Evolutionary conservation across 1,139 yeast species (phyloP).

Genomic region (Sporopachydermia cereana): DNA sequence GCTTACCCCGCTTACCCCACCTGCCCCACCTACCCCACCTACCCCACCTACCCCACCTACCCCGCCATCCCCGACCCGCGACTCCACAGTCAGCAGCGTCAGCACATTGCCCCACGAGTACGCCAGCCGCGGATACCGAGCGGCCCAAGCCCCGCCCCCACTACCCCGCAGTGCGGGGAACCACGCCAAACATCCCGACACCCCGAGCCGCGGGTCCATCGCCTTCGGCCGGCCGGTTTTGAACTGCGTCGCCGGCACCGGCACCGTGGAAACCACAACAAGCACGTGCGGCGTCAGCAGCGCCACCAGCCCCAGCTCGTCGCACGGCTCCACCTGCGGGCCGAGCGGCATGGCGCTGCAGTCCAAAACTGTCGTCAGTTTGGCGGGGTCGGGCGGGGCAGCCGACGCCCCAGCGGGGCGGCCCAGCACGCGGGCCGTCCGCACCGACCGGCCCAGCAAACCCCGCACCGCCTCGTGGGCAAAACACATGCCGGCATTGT

Average conservation of each 20-base stretch:
- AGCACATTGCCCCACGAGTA: constrained; percentile 55
- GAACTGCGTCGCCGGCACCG: constrained; percentile 42
- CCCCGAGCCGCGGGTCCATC: constrained; percentile 21
- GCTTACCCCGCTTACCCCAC: not conserved
- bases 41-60: not conserved
- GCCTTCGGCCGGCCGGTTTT: constrained; percentile 37
- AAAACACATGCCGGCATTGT: constrained; percentile 45
- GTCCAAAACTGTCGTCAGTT: constrained; percentile 26
- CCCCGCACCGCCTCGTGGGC: constrained; percentile 49
- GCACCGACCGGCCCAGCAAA: constrained; percentile 37
- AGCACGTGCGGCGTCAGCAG: constrained; percentile 43
- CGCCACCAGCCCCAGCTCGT: constrained; percentile 48
- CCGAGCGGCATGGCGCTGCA: constrained; percentile 45
- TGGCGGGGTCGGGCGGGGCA: constrained; percentile 16
- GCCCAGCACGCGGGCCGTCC: constrained; percentile 45
- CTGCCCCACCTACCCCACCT: not conserved
- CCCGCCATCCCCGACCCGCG: constrained; percentile 27
- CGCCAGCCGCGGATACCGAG: constrained; percentile 45
- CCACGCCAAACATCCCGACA: constrained; percentile 50
- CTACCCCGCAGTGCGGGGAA: constrained; percentile 32
- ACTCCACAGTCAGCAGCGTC: constrained; percentile 40
- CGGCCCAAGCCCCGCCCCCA: constrained; percentile 12
- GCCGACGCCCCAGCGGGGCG: constrained; percentile 23
- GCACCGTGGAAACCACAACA: constrained; percentile 43
- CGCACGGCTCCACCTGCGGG: constrained; percentile 37